Base-by-base conservation (phyloP, 2,329 filamentous ascomycete species). In the Fusarium graminum region DNA sequence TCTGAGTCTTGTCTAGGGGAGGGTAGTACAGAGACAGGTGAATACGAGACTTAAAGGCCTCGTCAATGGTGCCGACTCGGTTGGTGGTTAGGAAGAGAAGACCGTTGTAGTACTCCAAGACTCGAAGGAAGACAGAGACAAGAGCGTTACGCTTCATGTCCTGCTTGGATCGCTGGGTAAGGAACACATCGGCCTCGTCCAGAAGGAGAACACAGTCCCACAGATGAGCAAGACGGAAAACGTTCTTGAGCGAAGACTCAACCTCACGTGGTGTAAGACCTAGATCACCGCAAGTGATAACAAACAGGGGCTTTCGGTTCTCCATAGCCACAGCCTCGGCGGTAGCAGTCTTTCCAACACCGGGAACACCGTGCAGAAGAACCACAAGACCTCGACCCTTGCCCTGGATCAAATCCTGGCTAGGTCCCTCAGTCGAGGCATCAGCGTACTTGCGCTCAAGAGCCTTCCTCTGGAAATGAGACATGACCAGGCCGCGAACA, bases 41-140 rank as follows among this genome's bases (percentile, higher is more conserved):
- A 38, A 84, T 81, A 16, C 82, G 78, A 2, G 81, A 83, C 70
- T 79, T 79, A 72, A 84, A 83, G 0, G 83, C 83, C 54, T 82
- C 81, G 49, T 85, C 83, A 5, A 85, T 78, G 3, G 75, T 74
- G 16, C 81, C 80, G 7, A 83, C 79, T 4, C 82, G 77, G 73
- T 85, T 86, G 10, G 82, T 85, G 0, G 83, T 86, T 6, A 85
- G 74, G 72, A 82, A 83, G 8, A 84, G 68, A 6, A 83, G 76
- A 19, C 82, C 82, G 4, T 74, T 74, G 63, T 82, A 83, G 71
- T 83, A 83, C 68, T 83, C 82, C 0, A 84, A 74, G 0, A 81
- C 75, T 6, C 80, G 76, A 6, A 84, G 74, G 67, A 84, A 83
- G 2, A 83, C 81, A 0, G 77, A 79, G 0, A 80, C 79, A 1